Evolutionary conservation across 805 yeast species (phyloP), one percentile per base, ranked within the genome.

Genomic region (Pichia exigua): DNA sequence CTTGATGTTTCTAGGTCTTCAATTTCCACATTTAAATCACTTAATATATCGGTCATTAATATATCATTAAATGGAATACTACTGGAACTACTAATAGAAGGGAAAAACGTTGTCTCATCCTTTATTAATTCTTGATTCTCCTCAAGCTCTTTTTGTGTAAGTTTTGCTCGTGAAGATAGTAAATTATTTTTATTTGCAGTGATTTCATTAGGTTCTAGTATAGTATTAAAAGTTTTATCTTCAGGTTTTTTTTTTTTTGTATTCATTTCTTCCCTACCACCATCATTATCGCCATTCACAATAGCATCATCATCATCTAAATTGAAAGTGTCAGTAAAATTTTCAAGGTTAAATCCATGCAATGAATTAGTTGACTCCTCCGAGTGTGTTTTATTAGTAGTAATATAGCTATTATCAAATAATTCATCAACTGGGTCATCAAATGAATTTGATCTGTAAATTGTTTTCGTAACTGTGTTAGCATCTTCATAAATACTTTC

Each of bases 401-500:
- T n/a, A 35, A 2, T 20, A 12, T 46, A 45, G 20, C n/a, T 22
- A 22, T 15, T 18, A 9, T 8, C 22, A 21, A 27, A 28, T 5
- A 20, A 12, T 22, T 28, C 27, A 27, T 45, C 43, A 9, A 21
- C 26, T 9, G 10, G 17, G 22, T 43, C 47, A 38, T 53, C 56
- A 24, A 42, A 53, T 6, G 58, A 56, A 8, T 40, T 21, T 2
- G 55, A 51, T 9, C 57, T 38, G 28, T 45, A 56, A 22, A 56
- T 27, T 4, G 57, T 56, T 43, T 56, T 51, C 5, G 55, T 53
- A 18, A 48, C 48, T 10, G 48, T 42, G 4, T 26, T 26, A 2
- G 22, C 47, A 27, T 47, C 41, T 46, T 56, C 58, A 42, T 53
- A 56, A 17, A 50, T 41, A 38, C 55, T 53, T 9, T 39, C 50